phyloP scores from a whole-genome alignment of 192 early-diverging fungal species.

The Dimargaris cristalligena region DNA sequence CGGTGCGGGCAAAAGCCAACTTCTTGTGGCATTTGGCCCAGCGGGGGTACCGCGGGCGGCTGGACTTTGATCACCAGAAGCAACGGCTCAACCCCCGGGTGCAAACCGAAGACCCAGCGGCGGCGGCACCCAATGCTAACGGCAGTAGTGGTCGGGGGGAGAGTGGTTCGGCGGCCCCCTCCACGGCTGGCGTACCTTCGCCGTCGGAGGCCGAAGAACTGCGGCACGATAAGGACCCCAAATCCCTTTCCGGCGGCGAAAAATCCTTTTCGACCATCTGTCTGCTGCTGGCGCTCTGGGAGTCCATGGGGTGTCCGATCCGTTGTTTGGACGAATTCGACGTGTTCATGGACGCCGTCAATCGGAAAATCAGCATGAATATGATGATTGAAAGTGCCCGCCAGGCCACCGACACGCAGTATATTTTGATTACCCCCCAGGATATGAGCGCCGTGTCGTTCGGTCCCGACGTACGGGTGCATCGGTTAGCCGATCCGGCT shows the following conservation, averaged over 20 bases:
- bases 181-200: background rate
- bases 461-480: conserved; percentile 37
- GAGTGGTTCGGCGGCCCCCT: conserved; percentile 7
- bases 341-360: conserved; percentile 98
- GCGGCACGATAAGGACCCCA: conserved; percentile 62
- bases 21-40: conserved; percentile 57
- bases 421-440: conserved; percentile 93
- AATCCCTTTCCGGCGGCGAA: conserved; percentile 91
- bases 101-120: conserved; percentile 17
- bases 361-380: conserved; percentile 68
- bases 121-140: conserved; percentile 16
- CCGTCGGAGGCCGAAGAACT: background rate
- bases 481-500: conserved; percentile 39
- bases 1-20: conserved; percentile 47
- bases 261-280: conserved; percentile 92
- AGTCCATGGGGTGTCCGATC: conserved; percentile 76
- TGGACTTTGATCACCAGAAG: conserved; percentile 56
- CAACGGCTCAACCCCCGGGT: conserved; percentile 46
- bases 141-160: conserved; percentile 9
- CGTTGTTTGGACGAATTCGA: conserved; percentile 98
- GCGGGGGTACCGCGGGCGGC: conserved; percentile 67
- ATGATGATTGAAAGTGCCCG: conserved; percentile 79
- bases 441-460: conserved; percentile 53
- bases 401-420: conserved; percentile 54
- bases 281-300: conserved; percentile 85